These are phyloP conservation scores for Gentiana dahurica DNA, from an alignment of 257 asterid species.

Conservation along the genomic window DNA sequence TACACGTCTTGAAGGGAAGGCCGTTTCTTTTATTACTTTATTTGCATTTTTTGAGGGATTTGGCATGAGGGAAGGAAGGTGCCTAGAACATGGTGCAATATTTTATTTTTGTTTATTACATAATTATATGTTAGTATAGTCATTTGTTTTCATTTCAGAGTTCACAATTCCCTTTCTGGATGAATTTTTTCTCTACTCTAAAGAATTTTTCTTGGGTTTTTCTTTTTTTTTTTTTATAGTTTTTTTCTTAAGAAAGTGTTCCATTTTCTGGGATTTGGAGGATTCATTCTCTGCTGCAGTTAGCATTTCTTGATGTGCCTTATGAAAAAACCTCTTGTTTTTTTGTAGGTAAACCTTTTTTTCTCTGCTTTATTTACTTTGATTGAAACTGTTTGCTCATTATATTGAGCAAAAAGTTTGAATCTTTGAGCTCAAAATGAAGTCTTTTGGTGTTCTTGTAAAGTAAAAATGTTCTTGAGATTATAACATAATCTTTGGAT, in stretches of 20 bases:
- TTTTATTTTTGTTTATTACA: not conserved
- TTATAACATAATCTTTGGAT: not conserved
- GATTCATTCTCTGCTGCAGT: slow-evolving; percentile 4
- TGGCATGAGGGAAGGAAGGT: slow-evolving; percentile 23
- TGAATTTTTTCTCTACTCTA: too few relatives aligned
- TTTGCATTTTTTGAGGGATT: slow-evolving; percentile 7
- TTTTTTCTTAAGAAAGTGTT: not conserved
- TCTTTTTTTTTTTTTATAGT: slow-evolving; percentile 11
- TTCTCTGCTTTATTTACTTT: slow-evolving; percentile 5
- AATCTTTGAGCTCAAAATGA: slow-evolving; percentile 20
- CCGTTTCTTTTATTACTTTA: slow-evolving; percentile 17
- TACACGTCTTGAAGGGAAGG: slow-evolving; percentile 52
- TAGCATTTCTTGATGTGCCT: slow-evolving; percentile 24
- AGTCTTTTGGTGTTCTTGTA: slow-evolving; percentile 12
- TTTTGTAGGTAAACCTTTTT: slow-evolving; percentile 18
- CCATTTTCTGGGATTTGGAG: slow-evolving; percentile 9
- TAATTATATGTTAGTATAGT: slow-evolving; percentile 4
- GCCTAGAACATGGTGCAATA: slow-evolving; percentile 6
- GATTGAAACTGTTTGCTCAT: not conserved
- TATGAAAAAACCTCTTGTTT: slow-evolving; percentile 12
- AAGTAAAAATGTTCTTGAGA: not conserved
- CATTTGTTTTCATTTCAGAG: slow-evolving; percentile 17
- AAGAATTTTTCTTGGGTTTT: too few relatives aligned
- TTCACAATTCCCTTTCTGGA: too few relatives aligned
- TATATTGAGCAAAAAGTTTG: slow-evolving; percentile 12